Base-by-base conservation (phyloP, 345 rosid species). In the Lepidium aucheri region DNA sequence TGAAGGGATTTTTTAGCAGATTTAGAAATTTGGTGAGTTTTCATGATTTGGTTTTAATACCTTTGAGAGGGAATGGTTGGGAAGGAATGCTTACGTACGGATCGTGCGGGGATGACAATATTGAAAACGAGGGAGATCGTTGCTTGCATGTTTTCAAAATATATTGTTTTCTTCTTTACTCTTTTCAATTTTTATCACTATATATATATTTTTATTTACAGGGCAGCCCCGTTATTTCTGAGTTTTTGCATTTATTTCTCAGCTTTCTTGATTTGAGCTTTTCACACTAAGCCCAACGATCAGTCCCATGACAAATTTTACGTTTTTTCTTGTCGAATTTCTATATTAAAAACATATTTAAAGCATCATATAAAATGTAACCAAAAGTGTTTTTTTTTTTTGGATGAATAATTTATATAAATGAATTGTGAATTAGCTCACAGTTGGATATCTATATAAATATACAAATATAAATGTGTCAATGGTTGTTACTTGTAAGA, bases 71-170 rank as follows among this genome's bases (percentile, higher is more conserved):
- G 59, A 64, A 1, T 56, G 36, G 41, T 47, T 18, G 12, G 53
- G 65, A 47, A 45, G 70, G 60, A 42, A 56, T 66, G 47, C 26
- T 56, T 30, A 54, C 47, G 58, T 33, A 66, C 69, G 69, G 59
- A 59, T 73, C 72, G 67, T 74, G 77, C 73, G 73, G 58, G 44
- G 73, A 53, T 54, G 69, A 68, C 64, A 74, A 62, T 10, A 55
- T 30, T 5, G 13, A 24, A 49, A 53, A 68, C 72, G 67, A 73
- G 66, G 14, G 11, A 73, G 55, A 49, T 65, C 59, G 62, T 73
- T 43, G 77, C 44, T 0, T 33, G 38, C 77, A 73, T 73, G 77
- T 53, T 24, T 38, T 22, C 5, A 53, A 62, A 42, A 42, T 40
- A 62, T 16, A 39, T 20, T 17, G 1, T 11, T 44, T 33, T 51